These are phyloP conservation scores for Dimargaris verticillata DNA, from an alignment of 192 early-diverging fungal species.

Conservation along the genomic window DNA sequence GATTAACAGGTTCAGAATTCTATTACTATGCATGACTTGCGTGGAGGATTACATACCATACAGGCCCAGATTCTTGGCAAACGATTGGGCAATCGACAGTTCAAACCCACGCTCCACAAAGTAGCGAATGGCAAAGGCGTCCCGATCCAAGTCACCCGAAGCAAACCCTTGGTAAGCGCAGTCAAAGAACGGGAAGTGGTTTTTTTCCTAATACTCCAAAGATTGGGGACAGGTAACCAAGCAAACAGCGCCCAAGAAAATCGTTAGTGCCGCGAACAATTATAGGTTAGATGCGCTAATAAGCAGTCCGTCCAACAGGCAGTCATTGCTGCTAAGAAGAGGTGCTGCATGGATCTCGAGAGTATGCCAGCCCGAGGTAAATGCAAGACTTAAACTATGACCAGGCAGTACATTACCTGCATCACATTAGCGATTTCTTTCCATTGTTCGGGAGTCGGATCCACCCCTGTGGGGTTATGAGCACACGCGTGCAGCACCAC, in stretches of 20 bases:
- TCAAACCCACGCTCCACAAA: constrained; percentile 89
- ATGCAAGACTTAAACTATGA: too few species aligned
- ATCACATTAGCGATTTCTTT: constrained; percentile 73
- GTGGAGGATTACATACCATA: too few species aligned
- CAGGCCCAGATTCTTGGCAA: constrained; percentile 96
- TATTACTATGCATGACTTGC: too few species aligned
- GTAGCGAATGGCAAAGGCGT: constrained; percentile 84
- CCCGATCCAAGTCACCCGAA: constrained; percentile 74
- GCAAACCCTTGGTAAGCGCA: constrained; percentile 99
- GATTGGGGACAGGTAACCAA: too few species aligned
- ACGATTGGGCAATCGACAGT: constrained; percentile 79
- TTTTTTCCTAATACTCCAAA: constrained; percentile 28
- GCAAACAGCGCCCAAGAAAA: too few species aligned
- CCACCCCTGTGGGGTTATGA: constrained; percentile 98
- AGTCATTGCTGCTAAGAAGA: too few species aligned
- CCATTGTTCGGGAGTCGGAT: constrained; percentile 91
- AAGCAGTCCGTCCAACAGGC: too few species aligned
- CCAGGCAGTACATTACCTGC: constrained; percentile 27
- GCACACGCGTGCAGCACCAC: constrained; percentile 91
- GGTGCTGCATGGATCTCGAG: too few species aligned
- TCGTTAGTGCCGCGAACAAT: too few species aligned
- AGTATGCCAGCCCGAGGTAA: too few species aligned
- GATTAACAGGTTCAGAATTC: too few species aligned
- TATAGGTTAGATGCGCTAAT: too few species aligned
- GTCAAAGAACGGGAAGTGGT: constrained; percentile 92